phyloP scores from a whole-genome alignment of 805 yeast genomes.

The Kazachstania bromeliacearum region DNA sequence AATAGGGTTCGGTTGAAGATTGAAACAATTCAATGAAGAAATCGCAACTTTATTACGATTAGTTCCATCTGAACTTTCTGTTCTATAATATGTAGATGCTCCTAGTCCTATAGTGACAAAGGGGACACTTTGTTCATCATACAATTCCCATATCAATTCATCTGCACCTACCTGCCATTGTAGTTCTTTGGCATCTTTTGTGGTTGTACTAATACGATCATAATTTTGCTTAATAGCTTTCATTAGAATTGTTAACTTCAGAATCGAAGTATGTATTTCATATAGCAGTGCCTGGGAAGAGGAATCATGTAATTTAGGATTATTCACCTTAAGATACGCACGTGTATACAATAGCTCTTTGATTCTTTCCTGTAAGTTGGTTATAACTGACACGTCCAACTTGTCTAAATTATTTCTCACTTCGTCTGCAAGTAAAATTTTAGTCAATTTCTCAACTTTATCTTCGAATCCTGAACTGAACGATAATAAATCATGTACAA shows the following conservation, averaged over 20 bases:
- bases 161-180: constrained; percentile 46
- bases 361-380: constrained; percentile 38
- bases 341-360: constrained; percentile 35
- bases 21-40: constrained; percentile 41
- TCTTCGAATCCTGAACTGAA: constrained; percentile 31
- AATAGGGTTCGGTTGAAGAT: constrained; percentile 37
- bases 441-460: constrained; percentile 39
- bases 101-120: constrained; percentile 47
- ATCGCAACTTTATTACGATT: constrained; percentile 40
- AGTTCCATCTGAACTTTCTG: constrained; percentile 45
- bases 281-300: constrained; percentile 31
- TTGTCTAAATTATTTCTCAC: constrained; percentile 30
- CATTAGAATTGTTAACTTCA: constrained; percentile 36
- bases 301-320: constrained; percentile 27
- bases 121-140: constrained; percentile 38
- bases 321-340: constrained; percentile 33
- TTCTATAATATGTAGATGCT: constrained; percentile 37
- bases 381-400: constrained; percentile 37
- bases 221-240: constrained; percentile 34
- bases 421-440: constrained; percentile 46
- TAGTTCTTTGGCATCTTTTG: constrained; percentile 21
- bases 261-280: constrained; percentile 28
- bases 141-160: constrained; percentile 49
- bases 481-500: constrained; percentile 36
- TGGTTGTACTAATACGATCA: constrained; percentile 20